Base-by-base conservation (phyloP, 768 basidiomycete species). In the Naganishia kalamii region DNA sequence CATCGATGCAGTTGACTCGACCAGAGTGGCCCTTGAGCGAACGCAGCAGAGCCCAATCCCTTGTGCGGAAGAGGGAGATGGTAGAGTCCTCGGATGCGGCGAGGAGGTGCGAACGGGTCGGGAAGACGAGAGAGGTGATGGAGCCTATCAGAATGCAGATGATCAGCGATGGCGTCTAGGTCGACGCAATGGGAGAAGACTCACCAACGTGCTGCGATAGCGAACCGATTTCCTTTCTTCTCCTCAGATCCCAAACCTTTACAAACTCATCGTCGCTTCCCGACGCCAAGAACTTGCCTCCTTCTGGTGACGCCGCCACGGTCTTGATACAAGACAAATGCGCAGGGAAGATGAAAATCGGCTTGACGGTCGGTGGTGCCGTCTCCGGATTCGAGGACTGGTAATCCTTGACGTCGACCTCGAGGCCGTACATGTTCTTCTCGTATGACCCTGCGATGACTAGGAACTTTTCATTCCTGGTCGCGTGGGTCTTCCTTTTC, bases 211-310 rank as follows among this genome's bases (percentile, higher is more conserved):
- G 94, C 64, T 96, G 92, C 85, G 92, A 89, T 60, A 99, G 80
- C 48, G 88, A 90, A 33, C 96, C 96, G 59, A 99, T 84, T 77
- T 99, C 94, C 79, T 96, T 96, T 77, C 87, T 81, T 73, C 92
- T 81, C 61, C 87, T 83, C 66, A 99, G 77, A 80, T 98, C 92
- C 96, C 96, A 99, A 10, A 99, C 87, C 77, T 97, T 97, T 71
- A 98, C 80, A 52, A 93, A 89, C 77, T 98, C 96, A 74, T 99
- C 96, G n/a, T 89, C 84, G 69, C 90, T 91, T 7, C 92, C 96
- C 0, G 88, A 92, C 8, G 92, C 94, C 17, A 98, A 82, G 92
- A 92, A 97, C 80, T 96, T 97, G 1, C 92, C 92, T 33, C 92
- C 92, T 3, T 84, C 79, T 3, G 92, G 92, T 0, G 89, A 89